A percentile compares a stretch with the other conserved stretches of the same genome.
These are phyloP conservation scores for Ceratocystis diversiconidia DNA, from an alignment of 2,329 filamentous ascomycete species.

Conservation along the genomic window DNA sequence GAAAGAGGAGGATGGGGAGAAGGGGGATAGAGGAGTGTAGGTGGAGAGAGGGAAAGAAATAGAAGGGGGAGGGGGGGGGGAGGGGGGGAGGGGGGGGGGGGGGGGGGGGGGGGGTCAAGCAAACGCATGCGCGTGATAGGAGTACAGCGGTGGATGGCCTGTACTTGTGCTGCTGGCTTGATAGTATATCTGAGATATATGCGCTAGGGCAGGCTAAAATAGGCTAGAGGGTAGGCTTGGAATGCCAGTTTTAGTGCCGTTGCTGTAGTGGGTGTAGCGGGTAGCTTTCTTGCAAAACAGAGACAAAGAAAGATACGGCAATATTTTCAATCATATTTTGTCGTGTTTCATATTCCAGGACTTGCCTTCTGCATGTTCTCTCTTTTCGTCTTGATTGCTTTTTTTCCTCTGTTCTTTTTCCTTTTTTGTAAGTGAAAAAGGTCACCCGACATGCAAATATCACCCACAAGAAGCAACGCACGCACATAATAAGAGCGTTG, in stretches of 20 bases:
- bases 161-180: neutral
- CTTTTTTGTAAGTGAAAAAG: neutral
- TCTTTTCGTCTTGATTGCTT: neutral
- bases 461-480: neutral
- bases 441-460: conserved; percentile 4
- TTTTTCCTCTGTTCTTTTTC: neutral
- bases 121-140: neutral
- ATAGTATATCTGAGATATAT: no score
- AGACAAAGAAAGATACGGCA: no score
- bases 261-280: no score
- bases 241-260: neutral
- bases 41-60: no score
- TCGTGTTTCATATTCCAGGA: neutral
- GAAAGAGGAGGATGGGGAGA: no score
- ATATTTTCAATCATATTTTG: neutral
- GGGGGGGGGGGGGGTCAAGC: no score
- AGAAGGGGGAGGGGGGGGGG: neutral
- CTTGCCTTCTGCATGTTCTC: neutral
- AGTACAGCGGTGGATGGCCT: neutral
- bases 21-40: no score
- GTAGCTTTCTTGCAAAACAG: no score
- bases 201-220: neutral
- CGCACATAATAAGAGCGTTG: neutral
- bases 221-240: neutral
- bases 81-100: neutral